Base-by-base conservation (phyloP, 345 rosid genomes). In the Salix exigua region DNA sequence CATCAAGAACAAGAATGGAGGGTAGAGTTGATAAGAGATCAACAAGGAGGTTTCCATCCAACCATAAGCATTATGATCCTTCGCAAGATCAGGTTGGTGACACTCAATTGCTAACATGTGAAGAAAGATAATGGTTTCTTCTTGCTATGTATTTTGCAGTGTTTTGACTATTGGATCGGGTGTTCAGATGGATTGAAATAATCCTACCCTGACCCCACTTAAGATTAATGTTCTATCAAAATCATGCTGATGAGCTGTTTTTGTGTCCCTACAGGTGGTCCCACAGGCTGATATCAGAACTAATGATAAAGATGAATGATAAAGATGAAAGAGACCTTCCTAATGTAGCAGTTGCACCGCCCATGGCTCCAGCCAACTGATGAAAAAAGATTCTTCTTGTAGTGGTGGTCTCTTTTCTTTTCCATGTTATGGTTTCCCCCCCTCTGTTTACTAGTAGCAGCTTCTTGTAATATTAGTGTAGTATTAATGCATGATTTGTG, bases 71-170 rank as follows among this genome's bases (percentile, higher is more conserved):
- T 31, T 25, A 53, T 62, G 73, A 78, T 74, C 55, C 82, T 23
- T 78, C 87, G 7, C 75, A 72, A 14, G 90, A 87, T 78, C 90
- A 87, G 88, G 90, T 75, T 44, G 25, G 81, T 70, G 4, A 11
- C 18, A 48, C 33, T 4, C 19, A 7, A 50, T 28, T 65, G 26
- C 23, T 7, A 30, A 21, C 61, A 55, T 55, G 25, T 18, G 60
- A 53, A 53, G 25, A 53, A 2, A 53, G 60, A 31, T 19, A 7
- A 53, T 21, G 60, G 23, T 9, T n/a, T 55, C 25, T 21, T 9
- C 61, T 7, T n/a, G 26, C 3, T 6, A 51, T 2, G n/a, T 51
- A 51, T 33, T 33, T 33, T 33, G 3, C 44, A 40, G 44, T 10
- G 44, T 10, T 40, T 33, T 44, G n/a, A 35, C 4, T 19, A 13